Percentiles rank a stretch among this genome's conserved stretches.
Evolutionary conservation across 768 basidiomycete species (phyloP).

Genomic region (Holtermannia corniformis): DNA sequence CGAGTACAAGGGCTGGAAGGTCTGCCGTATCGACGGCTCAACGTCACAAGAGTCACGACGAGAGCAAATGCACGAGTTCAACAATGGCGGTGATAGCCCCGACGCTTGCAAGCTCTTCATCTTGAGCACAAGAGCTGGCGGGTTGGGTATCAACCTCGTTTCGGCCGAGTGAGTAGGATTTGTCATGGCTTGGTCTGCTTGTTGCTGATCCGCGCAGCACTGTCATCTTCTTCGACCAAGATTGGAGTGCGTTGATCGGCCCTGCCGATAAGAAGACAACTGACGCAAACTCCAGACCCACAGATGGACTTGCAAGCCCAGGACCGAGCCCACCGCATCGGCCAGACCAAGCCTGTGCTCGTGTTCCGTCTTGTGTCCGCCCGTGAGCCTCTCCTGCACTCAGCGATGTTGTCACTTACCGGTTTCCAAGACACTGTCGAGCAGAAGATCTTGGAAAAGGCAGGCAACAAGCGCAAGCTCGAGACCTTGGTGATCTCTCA

Average conservation of each 20-base stretch:
- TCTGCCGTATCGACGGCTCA: slow-evolving; percentile 87
- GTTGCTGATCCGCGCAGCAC: slow-evolving; percentile 43
- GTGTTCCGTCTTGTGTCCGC: slow-evolving; percentile 75
- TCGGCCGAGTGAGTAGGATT: slow-evolving; percentile 36
- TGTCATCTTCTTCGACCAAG: slow-evolving; percentile 87
- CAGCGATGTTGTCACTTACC: slow-evolving; percentile 39
- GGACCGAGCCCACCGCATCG: slow-evolving; percentile 91
- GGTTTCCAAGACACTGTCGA: slow-evolving; percentile 66
- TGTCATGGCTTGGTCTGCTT: background rate
- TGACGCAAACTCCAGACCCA: slow-evolving; percentile 55
- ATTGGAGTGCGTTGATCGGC: slow-evolving; percentile 54
- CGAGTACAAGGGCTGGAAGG: slow-evolving; percentile 67
- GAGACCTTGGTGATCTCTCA: slow-evolving; percentile 94
- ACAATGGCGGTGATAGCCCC: slow-evolving; percentile 54
- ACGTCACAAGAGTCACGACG: slow-evolving; percentile 72
- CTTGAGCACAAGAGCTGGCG: slow-evolving; percentile 91
- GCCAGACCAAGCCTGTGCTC: slow-evolving; percentile 81
- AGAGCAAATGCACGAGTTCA: slow-evolving; percentile 76
- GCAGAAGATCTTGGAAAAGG: slow-evolving; percentile 79
- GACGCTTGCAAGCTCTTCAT: slow-evolving; percentile 46
- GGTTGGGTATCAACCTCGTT: slow-evolving; percentile 78
- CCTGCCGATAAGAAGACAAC: slow-evolving; percentile 13
- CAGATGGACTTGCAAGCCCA: slow-evolving; percentile 96
- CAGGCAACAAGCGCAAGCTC: slow-evolving; percentile 55
- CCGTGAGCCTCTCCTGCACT: too few relatives aligned